Evolutionary conservation across 1,284 basidiomycete genomes (phyloP), one percentile per base, ranked within the genome.

Genomic region (Afroboletus lepidellus): DNA sequence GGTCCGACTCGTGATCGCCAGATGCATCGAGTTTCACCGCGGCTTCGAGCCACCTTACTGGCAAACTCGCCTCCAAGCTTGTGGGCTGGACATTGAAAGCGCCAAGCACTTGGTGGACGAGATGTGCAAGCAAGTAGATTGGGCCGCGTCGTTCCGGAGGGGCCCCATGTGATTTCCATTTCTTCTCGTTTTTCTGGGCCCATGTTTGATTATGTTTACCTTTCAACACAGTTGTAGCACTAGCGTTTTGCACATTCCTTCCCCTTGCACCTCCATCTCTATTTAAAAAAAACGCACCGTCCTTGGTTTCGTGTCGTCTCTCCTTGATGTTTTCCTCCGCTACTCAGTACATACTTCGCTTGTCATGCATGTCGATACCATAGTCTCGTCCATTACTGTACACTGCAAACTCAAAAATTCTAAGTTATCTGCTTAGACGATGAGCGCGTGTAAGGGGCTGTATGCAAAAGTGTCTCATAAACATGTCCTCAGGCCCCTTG

Each of bases 1-100:
- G 21, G 56, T 69, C 27, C 57, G 51, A 13, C 50, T 41, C 13
- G 66, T 60, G 27, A 57, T 67, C 8, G 39, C 47, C 42, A 61
- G 27, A 46, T 67, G 66, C 46, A 56, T 71, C 46, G 33, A 48
- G 24, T 67, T 51, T 20, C 21, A 55, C 12, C 51, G 32, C 18
- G 69, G 66, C 3, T 71, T 66, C 23, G 66, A 71, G 9, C 62
- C 61, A 20, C 50, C 62, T 3, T 66, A 69, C 41, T 67, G 66
- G 66, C 54, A 64, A 25, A 47, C 49, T 4, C 58, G 60, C 15
- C 61, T 67, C 23, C 56, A 54, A 47, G 57, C 59, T 15, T 66
- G 57, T 25, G 60, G 61, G n/a, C 25, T 67, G 43, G 56, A 53
- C 29, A 27, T 44, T 8, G 57, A 55, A n/a, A 56, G 57, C 2